Evolutionary conservation across 108 stramenopile genomes (phyloP).

Genomic region (Nannochloropsis oceanica): DNA sequence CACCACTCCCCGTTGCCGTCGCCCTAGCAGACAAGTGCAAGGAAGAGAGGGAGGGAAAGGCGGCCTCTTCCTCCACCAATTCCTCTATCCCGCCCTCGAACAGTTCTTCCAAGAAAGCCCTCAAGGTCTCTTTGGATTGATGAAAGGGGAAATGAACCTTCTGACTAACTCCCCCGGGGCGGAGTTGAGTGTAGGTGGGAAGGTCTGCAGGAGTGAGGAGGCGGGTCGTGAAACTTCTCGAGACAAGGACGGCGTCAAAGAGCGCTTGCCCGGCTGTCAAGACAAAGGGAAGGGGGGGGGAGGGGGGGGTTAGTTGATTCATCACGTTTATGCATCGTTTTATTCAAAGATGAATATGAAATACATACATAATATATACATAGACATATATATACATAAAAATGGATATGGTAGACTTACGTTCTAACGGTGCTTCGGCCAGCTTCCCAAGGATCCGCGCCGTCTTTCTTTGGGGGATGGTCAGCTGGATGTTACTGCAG

Average conservation of each 20-base stretch:
- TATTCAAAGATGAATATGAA: too few relatives aligned
- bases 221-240: background rate
- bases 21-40: too few relatives aligned
- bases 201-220: background rate
- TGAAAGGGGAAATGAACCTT: background rate
- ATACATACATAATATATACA: too few relatives aligned
- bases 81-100: background rate
- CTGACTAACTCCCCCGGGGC: background rate
- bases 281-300: background rate
- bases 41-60: background rate
- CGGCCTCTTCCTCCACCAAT: background rate
- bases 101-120: background rate
- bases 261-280: background rate
- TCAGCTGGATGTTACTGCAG: background rate
- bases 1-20: too few relatives aligned
- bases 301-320: too few relatives aligned
- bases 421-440: background rate
- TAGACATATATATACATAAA: too few relatives aligned
- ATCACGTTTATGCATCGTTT: too few relatives aligned
- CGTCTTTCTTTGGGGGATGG: background rate
- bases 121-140: background rate
- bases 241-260: background rate
- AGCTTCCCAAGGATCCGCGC: background rate
- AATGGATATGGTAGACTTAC: too few relatives aligned
- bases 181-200: background rate